phyloP scores from a whole-genome alignment of 2,329 filamentous ascomycete genomes.

The Xylariales sp. region DNA sequence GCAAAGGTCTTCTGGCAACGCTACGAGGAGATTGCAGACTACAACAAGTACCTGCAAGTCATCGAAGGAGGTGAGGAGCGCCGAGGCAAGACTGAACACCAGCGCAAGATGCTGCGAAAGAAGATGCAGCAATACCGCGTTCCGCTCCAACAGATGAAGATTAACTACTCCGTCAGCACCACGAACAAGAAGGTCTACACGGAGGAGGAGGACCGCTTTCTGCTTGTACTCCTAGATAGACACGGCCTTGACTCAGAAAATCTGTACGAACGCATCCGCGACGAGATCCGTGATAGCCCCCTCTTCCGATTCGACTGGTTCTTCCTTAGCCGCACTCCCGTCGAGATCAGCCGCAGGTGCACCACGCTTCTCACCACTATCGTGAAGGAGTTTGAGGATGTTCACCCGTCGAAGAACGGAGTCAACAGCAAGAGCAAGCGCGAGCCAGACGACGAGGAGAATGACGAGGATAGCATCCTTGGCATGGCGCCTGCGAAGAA shows the following conservation, averaged over 20 bases:
- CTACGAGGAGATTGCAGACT: conserved; percentile 85
- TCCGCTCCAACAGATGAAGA: conserved; percentile 93
- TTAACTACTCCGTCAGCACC: conserved; percentile 97
- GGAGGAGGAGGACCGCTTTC: conserved; percentile 93
- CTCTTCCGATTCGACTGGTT: conserved; percentile 99
- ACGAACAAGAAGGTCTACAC: conserved; percentile 99
- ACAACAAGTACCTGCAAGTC: conserved; percentile 78
- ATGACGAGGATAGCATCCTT: conserved; percentile 76
- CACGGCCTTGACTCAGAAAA: conserved; percentile 87
- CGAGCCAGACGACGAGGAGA: conserved; percentile 73
- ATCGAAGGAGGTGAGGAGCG: conserved; percentile 94
- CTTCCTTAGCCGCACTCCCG: conserved; percentile 89
- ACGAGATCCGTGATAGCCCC: conserved; percentile 91
- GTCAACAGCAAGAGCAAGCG: conserved; percentile 69
- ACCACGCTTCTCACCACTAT: conserved; percentile 93
- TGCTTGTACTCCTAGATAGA: conserved; percentile 88
- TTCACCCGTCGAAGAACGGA: conserved; percentile 51
- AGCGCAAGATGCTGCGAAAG: conserved; percentile 87
- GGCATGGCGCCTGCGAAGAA: conserved; percentile 87
- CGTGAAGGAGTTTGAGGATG: conserved; percentile 85
- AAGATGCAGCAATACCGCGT: conserved; percentile 98
- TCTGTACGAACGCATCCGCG: conserved; percentile 90
- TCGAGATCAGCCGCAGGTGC: conserved; percentile 87
- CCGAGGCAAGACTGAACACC: conserved; percentile 81
- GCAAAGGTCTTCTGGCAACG: conserved; percentile 96